These are phyloP conservation scores for Neurospora sublineolata DNA, from an alignment of 495 filamentous ascomycete genomes.

Conservation along the genomic window DNA sequence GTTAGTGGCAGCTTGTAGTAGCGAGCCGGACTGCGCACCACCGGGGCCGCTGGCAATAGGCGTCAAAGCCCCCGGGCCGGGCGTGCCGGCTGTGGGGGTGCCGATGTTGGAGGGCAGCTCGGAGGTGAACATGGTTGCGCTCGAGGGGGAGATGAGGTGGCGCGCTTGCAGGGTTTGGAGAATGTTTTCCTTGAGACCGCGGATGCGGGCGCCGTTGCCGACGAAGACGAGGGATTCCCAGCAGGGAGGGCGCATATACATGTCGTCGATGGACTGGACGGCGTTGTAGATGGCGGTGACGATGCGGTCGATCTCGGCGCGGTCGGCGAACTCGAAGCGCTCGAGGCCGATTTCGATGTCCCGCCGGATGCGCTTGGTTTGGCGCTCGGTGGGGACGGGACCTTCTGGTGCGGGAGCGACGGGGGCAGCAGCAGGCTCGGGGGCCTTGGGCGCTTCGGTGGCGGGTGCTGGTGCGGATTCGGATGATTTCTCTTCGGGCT, in stretches of 20 bases:
- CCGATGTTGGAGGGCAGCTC: constrained; percentile 86
- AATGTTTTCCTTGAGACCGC: constrained; percentile 80
- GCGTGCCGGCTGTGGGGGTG: constrained; percentile 66
- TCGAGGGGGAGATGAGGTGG: constrained; percentile 80
- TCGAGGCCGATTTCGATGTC: constrained; percentile 83
- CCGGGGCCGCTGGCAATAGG: constrained; percentile 56
- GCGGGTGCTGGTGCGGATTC: neutral
- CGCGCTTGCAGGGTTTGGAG: constrained; percentile 65
- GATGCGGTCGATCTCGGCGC: constrained; percentile 63
- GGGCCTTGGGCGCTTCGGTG: constrained; percentile 4
- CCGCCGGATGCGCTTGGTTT: constrained; percentile 40
- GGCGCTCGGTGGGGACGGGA: constrained; percentile 17
- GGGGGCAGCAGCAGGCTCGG: neutral
- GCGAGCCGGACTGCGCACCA: constrained; percentile 57
- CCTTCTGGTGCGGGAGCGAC: constrained; percentile 4
- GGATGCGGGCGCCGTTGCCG: constrained; percentile 75
- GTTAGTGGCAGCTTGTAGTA: constrained; percentile 85
- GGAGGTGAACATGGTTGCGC: constrained; percentile 89
- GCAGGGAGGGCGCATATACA: constrained; percentile 65
- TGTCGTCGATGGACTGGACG: constrained; percentile 66
- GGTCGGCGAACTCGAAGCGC: constrained; percentile 70
- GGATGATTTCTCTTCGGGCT: neutral
- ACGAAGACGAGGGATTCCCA: constrained; percentile 87
- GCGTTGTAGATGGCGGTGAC: constrained; percentile 72
- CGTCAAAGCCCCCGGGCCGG: constrained; percentile 50